Evolutionary conservation across 768 basidiomycete species (phyloP), one percentile per base, ranked within the genome.

Genomic region (Macrolepiota fuliginosa): DNA sequence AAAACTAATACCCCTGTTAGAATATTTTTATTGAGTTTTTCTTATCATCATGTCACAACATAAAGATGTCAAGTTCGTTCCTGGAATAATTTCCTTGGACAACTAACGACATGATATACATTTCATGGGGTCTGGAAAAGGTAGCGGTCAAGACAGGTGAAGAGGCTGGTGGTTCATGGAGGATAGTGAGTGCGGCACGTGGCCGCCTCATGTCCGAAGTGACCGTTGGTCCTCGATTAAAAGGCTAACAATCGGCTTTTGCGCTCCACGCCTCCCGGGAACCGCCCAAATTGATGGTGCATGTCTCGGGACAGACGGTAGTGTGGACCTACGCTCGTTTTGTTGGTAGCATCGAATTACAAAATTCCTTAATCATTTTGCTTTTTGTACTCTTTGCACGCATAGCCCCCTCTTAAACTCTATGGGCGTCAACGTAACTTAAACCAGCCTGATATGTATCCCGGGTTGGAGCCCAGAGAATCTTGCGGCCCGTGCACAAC

Each of bases 401-500:
- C 7, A 32, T 32, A n/a, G n/a, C n/a, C n/a, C n/a, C n/a, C n/a
- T n/a, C n/a, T n/a, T n/a, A n/a, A n/a, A n/a, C n/a, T n/a, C n/a
- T n/a, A n/a, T n/a, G n/a, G 29, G 7, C 29, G 3, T 32, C 29
- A 32, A 32, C 29, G 29, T 7, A 32, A 32, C 7, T 32, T 32
- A 3, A 32, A 32, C 29, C 3, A 32, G 3, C 7, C 7, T 7
- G 29, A 32, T 7, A 32, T 32, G 29, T 55, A 1, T 15, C 47
- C 37, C 9, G 64, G 66, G 24, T 47, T n/a, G 7, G 54, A 54
- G 15, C 32, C 53, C n/a, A 39, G 52, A 42, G 7, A 51, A 37
- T 25, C 37, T 6, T 12, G 1, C 49, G 83, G 76, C 82, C 83
- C 67, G 81, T 82, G 17, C 83, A 83, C 68, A 79, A 84, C 66